Evolutionary conservation across 768 basidiomycete genomes (phyloP).

Genomic region (Candolleomyces aberdarensis): DNA sequence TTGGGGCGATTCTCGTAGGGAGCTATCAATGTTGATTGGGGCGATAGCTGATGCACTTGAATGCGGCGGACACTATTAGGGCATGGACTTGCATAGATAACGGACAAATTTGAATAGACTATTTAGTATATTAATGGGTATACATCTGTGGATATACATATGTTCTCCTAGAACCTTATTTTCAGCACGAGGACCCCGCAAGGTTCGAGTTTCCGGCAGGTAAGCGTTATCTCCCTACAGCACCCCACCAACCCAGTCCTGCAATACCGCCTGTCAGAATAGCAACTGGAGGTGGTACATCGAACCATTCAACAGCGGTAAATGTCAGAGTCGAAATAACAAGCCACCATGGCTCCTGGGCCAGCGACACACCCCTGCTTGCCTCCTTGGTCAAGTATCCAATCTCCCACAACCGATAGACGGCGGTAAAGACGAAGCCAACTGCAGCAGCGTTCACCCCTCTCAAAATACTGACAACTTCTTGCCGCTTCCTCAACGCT

Average conservation of each 20-base stretch:
- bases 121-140: too few species aligned
- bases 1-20: not conserved
- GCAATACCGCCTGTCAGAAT: constrained; percentile 37
- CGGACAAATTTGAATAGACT: too few species aligned
- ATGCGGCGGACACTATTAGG: too few species aligned
- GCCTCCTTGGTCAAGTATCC: constrained; percentile 30
- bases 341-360: constrained; percentile 46
- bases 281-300: constrained; percentile 33
- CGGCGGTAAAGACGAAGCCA: constrained; percentile 39
- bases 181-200: too few species aligned
- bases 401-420: constrained; percentile 38
- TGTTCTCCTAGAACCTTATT: too few species aligned
- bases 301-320: constrained; percentile 40
- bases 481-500: constrained; percentile 25
- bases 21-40: not conserved
- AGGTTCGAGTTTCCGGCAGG: too few species aligned
- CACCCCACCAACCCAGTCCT: constrained; percentile 44
- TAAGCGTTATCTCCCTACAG: constrained; percentile 10
- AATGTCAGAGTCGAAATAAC: constrained; percentile 38
- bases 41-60: not conserved
- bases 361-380: constrained; percentile 27
- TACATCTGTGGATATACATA: too few species aligned
- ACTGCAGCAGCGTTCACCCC: constrained; percentile 42
- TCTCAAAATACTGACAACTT: constrained; percentile 29
- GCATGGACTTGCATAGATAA: too few species aligned